These are phyloP conservation scores for Salisapilia sapeloensis DNA, from an alignment of 352 stramenopile genomes.

Conservation along the genomic window DNA sequence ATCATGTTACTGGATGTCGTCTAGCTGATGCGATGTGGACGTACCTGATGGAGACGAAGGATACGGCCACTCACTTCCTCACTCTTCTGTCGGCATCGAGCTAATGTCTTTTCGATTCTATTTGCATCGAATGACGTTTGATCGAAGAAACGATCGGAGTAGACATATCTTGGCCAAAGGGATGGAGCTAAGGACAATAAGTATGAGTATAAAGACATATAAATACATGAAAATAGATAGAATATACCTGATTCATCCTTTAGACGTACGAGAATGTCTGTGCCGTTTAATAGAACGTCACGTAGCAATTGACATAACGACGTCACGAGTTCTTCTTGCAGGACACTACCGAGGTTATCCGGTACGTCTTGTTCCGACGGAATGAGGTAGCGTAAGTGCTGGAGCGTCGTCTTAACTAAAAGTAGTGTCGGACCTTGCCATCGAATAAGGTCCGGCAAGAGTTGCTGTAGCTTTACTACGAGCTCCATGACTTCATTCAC, in stretches of 20 bases:
- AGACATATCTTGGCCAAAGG: constrained; percentile 53
- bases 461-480: constrained; percentile 41
- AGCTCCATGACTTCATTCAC: constrained; percentile 69
- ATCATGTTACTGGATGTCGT: no score
- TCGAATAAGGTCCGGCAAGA: constrained; percentile 54
- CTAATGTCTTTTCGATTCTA: constrained; percentile 35
- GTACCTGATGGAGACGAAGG: constrained; percentile 41
- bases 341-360: constrained; percentile 12
- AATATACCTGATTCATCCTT: constrained; percentile 15
- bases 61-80: constrained; percentile 46
- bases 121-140: constrained; percentile 16
- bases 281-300: constrained; percentile 41
- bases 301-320: constrained; percentile 59
- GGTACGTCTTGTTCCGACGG: constrained; percentile 27
- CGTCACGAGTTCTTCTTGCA: constrained; percentile 55
- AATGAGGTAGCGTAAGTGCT: constrained; percentile 64
- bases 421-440: constrained; percentile 29
- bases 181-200: constrained; percentile 18
- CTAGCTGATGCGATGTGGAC: no score
- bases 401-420: constrained; percentile 61
- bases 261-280: constrained; percentile 59
- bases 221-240: constrained; percentile 2
- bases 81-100: constrained; percentile 23
- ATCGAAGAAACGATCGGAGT: constrained; percentile 60
- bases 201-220: constrained; percentile 1